Base-by-base conservation (phyloP, 139 green algal species). In the Chlamydomonas schloesseri region DNA sequence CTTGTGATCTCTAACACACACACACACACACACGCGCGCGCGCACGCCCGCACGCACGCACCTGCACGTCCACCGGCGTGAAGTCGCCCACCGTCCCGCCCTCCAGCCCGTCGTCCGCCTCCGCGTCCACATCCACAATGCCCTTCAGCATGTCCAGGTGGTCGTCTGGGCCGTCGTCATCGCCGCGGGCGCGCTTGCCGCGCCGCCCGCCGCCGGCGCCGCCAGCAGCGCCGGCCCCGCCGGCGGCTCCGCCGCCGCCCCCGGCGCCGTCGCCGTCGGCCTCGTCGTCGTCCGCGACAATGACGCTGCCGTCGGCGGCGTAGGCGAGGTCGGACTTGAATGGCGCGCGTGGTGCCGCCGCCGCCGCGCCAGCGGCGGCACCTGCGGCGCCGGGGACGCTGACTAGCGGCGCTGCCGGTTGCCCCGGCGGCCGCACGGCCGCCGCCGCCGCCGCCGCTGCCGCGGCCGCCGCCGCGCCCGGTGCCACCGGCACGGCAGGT, bases 81-180 rank as follows among this genome's bases (percentile, higher is more conserved):
- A 83, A 83, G 62, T 83, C 77, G 37, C 77, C 62, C 26, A 83
- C 77, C 57, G 77, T 21, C 3, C 67, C 33, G 33, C 37, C 71
- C 2, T 46, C 78, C 78, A 67, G 2, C 28, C 67, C 58, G 9
- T 20, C 47, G 4, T 29, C 14, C 31, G 26, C 57, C 64, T 84
- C 78, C 58, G 64, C 78, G 29, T 84, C 64, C 23, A 84, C 60
- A 46, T 84, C 78, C 62, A 83, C 62, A 53, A 84, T 84, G 47
- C 78, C 78, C 64, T 53, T 65, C 17, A 84, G 47, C 42, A 42
- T 15, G 21, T 84, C 78, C 17, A 75, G 42, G 0, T 53, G n/a
- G 23, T 84, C 78, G n/a, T 74, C 78, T 3, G 36, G 17, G 3
- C 60, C 55, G 24, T 67, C 78, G 62, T 75, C 78, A n/a, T 84